These are phyloP conservation scores for Pythium plurisporium DNA, from an alignment of 352 stramenopile species.

Conservation along the genomic window DNA sequence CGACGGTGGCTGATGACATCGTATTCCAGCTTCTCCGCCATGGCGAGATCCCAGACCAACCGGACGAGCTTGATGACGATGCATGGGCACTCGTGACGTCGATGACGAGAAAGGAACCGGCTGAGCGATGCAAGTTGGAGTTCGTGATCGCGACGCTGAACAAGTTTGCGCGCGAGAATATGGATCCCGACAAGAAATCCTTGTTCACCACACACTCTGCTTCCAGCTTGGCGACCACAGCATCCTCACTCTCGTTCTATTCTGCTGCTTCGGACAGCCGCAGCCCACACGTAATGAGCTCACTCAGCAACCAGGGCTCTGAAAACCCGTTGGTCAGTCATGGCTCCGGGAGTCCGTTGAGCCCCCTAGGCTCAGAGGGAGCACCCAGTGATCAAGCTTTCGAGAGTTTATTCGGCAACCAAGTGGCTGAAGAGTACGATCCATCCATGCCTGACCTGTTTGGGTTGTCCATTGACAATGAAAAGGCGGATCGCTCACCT, in stretches of 20 bases:
- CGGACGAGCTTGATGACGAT: not conserved
- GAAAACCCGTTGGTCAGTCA: not conserved
- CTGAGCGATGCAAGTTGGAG: not conserved
- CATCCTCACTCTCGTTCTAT: not conserved
- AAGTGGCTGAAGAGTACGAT: no score
- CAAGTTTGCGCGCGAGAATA: not conserved
- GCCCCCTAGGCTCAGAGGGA: no score
- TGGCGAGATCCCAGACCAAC: not conserved
- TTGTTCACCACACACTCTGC: not conserved
- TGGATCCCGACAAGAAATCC: not conserved
- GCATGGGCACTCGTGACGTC: not conserved
- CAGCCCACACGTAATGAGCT: not conserved
- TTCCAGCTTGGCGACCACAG: not conserved
- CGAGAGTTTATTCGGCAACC: no score
- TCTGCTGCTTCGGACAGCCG: not conserved
- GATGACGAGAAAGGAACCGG: conserved; percentile 4
- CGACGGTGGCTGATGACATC: not conserved
- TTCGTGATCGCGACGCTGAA: not conserved
- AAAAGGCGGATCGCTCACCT: no score
- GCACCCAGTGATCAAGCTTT: no score
- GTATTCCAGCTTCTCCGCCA: not conserved
- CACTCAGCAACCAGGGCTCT: not conserved
- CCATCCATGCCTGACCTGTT: no score
- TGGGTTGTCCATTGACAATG: no score
- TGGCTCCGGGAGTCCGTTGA: not conserved